Base-by-base conservation (phyloP, 257 asterid species). In the Solanum chiquidenum region DNA sequence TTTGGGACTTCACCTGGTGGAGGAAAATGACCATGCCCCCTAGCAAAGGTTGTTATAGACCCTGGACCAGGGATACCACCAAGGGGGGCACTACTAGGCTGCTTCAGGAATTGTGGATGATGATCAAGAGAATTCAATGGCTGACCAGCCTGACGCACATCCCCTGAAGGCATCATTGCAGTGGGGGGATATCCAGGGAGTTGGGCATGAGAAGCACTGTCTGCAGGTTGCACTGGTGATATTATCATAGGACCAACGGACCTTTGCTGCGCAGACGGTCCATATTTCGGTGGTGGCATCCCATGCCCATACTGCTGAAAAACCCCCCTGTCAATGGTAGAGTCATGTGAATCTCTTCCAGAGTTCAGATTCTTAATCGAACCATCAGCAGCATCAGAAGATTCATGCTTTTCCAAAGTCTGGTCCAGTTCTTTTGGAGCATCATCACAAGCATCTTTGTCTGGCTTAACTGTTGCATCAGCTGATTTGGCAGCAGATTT, bases 21-120 rank as follows among this genome's bases (percentile, higher is more conserved):
- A 83, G 90, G 90, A 55, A 92, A 89, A 89, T 91, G 87, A 90
- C 92, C 93, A 89, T 91, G 89, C 27, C 58, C 92, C 85, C 93
- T 91, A 55, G 94, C 95, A 87, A 87, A 87, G 33, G 91, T 52
- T 55, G 90, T 40, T 21, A 68, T 31, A 52, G 89, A 84, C 64
- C 92, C 91, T 60, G 87, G 75, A 77, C 64, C 86, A 71, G 89
- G 85, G 38, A 85, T 46, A 83, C 89, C 86, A 44, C 89, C 83
- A 73, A 74, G 12, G 31, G 89, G 77, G 21, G 73, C 83, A 86
- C 83, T 90, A 87, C 86, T 83, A 35, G 90, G 83, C 31, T 87
- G 88, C 88, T 84, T 87, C 87, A 83, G 86, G 40, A 77, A 87
- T 55, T 86, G 87, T 29, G 82, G 62, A 75, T 86, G 92, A 49